Base-by-base conservation (phyloP, 2,329 filamentous ascomycete genomes). In the Colletotrichum tabaci region DNA sequence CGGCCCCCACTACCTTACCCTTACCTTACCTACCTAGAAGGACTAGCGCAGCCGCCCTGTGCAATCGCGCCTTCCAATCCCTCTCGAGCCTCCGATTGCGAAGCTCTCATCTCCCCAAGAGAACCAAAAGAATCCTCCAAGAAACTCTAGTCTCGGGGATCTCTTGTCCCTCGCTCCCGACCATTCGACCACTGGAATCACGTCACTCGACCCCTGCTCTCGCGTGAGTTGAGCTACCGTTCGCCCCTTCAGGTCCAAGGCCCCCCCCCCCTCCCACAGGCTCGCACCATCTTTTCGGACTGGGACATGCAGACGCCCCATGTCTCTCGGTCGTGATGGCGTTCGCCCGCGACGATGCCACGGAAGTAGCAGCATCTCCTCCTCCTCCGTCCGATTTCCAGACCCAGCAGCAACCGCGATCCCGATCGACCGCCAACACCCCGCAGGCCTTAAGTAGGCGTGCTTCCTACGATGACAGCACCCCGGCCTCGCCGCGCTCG, bases 181-280 rank as follows among this genome's bases (percentile, higher is more conserved):
- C 56, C 35, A 21, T 57, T 50, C 46, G 50, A 38, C 35, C 35
- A 8, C 35, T 38, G 35, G 8, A 3, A 74, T 62, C 23, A 72
- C 47, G n/a, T 80, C 81, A 67, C 83, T 82, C 40, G 72, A 73
- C 71, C 71, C 73, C 53, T 71, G 73, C 62, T 61, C 57, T 70
- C 49, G 67, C 67, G 73, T 47, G 47, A 58, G 57, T 40, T 18
- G 44, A 63, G 49, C 66, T 26, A 61, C 47, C 53, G 16, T 55
- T 9, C 30, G 30, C 30, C 30, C 30, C 30, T 35, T 35, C 60
- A 60, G 52, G 21, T 21, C 30, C 53, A n/a, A 18, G 18, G 16
- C 46, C 9, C 6, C 35, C 26, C 21, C 18, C 46, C 9, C 15
- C 15, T 13, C 38, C 40, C 5, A 23, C 55, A 30, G 35, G 35